Conservation (phyloP, 192 early-diverging fungal species). For the Rhizoclosmatium sp. region DNA sequence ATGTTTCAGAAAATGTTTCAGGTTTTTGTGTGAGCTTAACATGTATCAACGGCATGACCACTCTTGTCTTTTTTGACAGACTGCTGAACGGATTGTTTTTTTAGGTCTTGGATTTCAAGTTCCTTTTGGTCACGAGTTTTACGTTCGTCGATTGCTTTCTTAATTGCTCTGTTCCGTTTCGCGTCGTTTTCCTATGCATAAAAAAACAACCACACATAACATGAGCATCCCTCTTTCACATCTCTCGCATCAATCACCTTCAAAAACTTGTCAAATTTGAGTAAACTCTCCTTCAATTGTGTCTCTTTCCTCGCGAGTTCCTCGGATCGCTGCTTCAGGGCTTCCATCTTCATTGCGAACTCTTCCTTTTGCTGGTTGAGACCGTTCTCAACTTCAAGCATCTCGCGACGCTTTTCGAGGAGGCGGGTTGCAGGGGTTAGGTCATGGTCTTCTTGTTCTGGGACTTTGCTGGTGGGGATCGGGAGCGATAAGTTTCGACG, state of each 20-base stretch:
- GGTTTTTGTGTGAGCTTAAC: conserved; percentile 35
- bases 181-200: conserved; percentile 67
- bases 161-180: conserved; percentile 66
- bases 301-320: conserved; percentile 65
- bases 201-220: not conserved
- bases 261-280: conserved; percentile 73
- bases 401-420: conserved; percentile 67
- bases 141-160: conserved; percentile 66
- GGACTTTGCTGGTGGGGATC: conserved; percentile 51
- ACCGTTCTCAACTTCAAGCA: conserved; percentile 71
- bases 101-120: conserved; percentile 52
- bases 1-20: not conserved
- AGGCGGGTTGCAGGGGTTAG: conserved; percentile 67
- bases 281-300: conserved; percentile 61
- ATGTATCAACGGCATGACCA: conserved; percentile 53
- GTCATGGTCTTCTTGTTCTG: conserved; percentile 68
- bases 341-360: conserved; percentile 71
- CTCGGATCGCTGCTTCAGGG: conserved; percentile 62
- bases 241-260: conserved; percentile 46
- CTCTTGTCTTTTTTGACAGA: conserved; percentile 29
- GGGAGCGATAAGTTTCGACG: not conserved
- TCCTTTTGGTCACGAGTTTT: conserved; percentile 66
- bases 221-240: not conserved
- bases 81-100: conserved; percentile 32
- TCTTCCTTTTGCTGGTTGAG: conserved; percentile 68